Base-by-base conservation (phyloP, 1,139 yeast genomes). In the Nakaseomyces bracarensis region DNA sequence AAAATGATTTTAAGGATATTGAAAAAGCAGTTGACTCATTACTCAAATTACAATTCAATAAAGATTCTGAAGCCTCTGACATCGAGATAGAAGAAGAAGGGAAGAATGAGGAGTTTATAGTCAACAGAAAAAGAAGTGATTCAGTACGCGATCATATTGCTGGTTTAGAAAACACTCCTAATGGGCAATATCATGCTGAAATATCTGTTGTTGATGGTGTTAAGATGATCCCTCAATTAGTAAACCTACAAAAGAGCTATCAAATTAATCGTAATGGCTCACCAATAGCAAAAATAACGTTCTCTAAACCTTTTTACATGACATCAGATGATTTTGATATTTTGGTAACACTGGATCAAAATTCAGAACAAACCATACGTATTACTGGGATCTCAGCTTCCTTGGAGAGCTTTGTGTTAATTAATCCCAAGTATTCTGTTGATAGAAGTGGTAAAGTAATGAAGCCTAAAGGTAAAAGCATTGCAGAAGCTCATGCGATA, bases 261-360 rank as follows among this genome's bases (percentile, higher is more conserved):
- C 49, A 60, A 16, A 60, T 67, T 3, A 64, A 61, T 36, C 50
- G 63, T 46, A 55, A 63, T 42, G 63, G 66, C 1, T 49, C 58
- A 43, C 45, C 52, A 4, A 53, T 66, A 6, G 57, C 67, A 5
- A 55, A 53, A 14, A 36, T 67, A 19, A 44, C 50, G 1, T 55
- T 66, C 26, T 62, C 69, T 3, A 70, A 71, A 47, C 68, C 74
- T 1, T 69, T 69, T 46, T 75, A 67, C 50, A 72, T 70, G 42
- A 49, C 70, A 9, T 75, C 79, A 1, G 80, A 75, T 29, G 74
- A 71, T 43, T 61, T 75, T 8, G 66, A 66, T 44, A 61, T 72
- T 36, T 55, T 61, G 0, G 52, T 74, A 8, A 57, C 57, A 25
- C 52, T 66, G 22, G 44, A 47, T 16, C 8, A 21, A n/a, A 20